Base-by-base conservation (phyloP, 345 rosid genomes). In the Cardamine chenopodiifolia region DNA sequence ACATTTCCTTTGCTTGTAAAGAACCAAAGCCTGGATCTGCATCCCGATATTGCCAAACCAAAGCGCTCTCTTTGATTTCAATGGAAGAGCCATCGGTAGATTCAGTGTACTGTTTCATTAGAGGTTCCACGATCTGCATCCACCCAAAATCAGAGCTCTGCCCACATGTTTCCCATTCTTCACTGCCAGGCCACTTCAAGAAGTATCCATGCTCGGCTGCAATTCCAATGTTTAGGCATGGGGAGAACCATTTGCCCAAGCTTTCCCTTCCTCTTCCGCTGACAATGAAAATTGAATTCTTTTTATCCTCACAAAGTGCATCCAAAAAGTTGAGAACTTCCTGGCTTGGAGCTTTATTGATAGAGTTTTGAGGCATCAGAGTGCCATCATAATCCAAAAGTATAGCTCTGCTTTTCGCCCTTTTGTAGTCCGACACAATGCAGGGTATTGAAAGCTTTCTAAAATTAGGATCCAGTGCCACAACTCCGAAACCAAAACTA, bases 121-220 rank as follows among this genome's bases (percentile, higher is more conserved):
- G 75, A 28, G 82, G 82, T 19, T 79, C 82, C 45, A 74, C 82
- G 19, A 79, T 79, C 79, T 79, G 82, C 82, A 79, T 79, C 82
- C 82, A 79, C 55, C 79, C 82, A 70, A 69, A 79, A 70, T 79
- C 82, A 62, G 76, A 26, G 54, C 68, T 74, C 75, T 74, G 79
- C n/a, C 82, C 82, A 74, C 82, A 79, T 35, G 78, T 74, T 74
- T 74, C 82, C 82, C 82, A 79, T 63, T 79, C 82, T 56, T 79
- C 75, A 75, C 8, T 63, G 40, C 78, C 79, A 28, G 72, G 17
- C 82, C 82, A 79, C 82, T 44, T 79, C 70, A 79, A 70, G 64
- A 69, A 79, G 76, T 79, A 79, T 56, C 82, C 82, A 69, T 79
- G 82, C 35, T 79, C 82, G 3, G 82, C 82, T 49, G 82, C 82